These are phyloP conservation scores for Tricholoma matsutake DNA, from an alignment of 768 basidiomycete genomes.

Conservation along the genomic window DNA sequence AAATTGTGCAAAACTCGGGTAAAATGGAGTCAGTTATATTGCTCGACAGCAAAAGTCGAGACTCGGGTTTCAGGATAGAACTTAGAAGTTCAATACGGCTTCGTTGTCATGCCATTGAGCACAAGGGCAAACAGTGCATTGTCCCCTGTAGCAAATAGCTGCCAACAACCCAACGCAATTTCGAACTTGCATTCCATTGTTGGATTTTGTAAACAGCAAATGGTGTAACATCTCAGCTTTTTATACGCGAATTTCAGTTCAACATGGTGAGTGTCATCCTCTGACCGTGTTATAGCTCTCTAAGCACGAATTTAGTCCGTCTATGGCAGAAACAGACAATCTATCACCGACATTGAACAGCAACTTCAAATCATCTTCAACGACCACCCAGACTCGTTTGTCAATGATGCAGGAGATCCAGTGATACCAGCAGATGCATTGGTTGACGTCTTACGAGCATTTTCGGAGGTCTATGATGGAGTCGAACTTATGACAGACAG, in stretches of 20 bases:
- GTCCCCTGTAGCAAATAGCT: neutral
- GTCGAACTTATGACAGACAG: conserved; percentile 60
- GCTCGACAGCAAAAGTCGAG: too few species aligned
- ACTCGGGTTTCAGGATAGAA: too few species aligned
- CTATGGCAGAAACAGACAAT: conserved; percentile 65
- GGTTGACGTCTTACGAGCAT: conserved; percentile 63
- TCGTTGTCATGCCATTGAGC: neutral
- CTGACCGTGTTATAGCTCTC: neutral
- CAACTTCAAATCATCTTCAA: conserved; percentile 67
- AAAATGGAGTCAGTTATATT: too few species aligned
- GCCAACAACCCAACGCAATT: neutral
- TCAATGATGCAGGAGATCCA: conserved; percentile 57
- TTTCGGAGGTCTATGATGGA: conserved; percentile 56
- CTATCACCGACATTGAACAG: conserved; percentile 66
- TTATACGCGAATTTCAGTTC: neutral
- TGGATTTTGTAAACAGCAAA: conserved; percentile 13
- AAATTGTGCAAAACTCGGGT: too few species aligned
- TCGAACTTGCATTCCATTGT: neutral
- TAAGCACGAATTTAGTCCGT: conserved; percentile 12
- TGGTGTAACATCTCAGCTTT: conserved; percentile 18
- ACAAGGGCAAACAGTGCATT: neutral
- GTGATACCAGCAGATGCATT: conserved; percentile 71
- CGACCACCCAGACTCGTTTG: conserved; percentile 57
- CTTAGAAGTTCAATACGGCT: too few species aligned
- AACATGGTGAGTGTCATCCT: conserved; percentile 9